Evolutionary conservation across 163 green algal species (phyloP).

Genomic region (Chlamydomonas reinhardtii): DNA sequence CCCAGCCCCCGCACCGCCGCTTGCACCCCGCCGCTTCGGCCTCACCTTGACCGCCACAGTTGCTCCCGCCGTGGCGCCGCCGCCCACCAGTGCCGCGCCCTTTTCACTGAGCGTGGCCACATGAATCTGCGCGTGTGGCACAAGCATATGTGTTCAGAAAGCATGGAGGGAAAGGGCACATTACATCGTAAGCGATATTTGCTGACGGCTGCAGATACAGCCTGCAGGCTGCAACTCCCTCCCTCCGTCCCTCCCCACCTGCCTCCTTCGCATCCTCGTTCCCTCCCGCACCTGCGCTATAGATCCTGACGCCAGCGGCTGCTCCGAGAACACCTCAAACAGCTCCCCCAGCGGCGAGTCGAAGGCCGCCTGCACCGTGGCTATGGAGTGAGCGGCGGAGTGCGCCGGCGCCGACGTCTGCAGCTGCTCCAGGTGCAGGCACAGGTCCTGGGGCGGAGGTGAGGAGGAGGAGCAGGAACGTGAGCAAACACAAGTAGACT

Average conservation of each 20-base stretch:
- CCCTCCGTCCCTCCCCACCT: too few species aligned
- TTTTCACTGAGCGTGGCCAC: neutral
- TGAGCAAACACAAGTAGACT: too few species aligned
- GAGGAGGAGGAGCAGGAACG: neutral
- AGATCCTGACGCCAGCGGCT: slow-evolving; percentile 89
- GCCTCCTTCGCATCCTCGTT: too few species aligned
- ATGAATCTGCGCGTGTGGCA: slow-evolving; percentile 1
- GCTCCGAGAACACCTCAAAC: slow-evolving; percentile 89
- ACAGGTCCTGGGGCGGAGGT: slow-evolving; percentile 72
- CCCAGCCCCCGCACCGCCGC: too few species aligned
- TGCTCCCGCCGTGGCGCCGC: neutral
- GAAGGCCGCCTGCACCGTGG: slow-evolving; percentile 56
- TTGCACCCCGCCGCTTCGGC: too few species aligned
- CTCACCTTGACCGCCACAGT: slow-evolving; percentile 33
- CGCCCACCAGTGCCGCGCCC: slow-evolving; percentile 29
- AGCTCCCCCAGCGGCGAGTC: slow-evolving; percentile 73
- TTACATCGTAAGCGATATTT: too few species aligned
- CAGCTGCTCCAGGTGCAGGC: slow-evolving; percentile 83
- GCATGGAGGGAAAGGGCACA: too few species aligned
- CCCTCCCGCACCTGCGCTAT: slow-evolving; percentile 88
- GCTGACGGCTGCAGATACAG: too few species aligned
- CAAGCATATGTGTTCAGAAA: too few species aligned
- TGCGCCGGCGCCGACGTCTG: slow-evolving; percentile 86
- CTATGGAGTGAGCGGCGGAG: slow-evolving; percentile 55
- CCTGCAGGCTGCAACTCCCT: too few species aligned